Conservation (phyloP, 352 stramenopile genomes). For the Halophytophthora batemanensis region DNA sequence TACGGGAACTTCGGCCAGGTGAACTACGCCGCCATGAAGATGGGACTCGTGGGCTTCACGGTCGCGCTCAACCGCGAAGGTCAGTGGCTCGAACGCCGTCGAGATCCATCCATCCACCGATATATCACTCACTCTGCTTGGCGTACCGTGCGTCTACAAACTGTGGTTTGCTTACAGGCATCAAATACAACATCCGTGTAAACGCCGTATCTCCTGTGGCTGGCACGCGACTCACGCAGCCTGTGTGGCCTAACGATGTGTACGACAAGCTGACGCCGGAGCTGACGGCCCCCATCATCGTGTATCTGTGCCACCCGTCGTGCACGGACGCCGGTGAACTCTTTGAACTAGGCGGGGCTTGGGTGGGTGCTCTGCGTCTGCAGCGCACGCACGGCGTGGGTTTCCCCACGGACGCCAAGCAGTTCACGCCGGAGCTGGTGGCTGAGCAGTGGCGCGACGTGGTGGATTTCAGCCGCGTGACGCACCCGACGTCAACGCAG, state of each 20-base stretch:
- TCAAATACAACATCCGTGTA: constrained; percentile 77
- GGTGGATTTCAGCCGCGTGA: constrained; percentile 61
- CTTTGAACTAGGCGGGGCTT: constrained; percentile 64
- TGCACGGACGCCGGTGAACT: constrained; percentile 52
- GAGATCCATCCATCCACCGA: no score
- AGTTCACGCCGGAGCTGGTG: constrained; percentile 64
- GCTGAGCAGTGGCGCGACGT: constrained; percentile 68
- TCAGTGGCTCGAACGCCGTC: no score
- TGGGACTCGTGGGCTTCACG: constrained; percentile 67
- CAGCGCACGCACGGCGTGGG: constrained; percentile 69
- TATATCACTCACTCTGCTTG: no score
- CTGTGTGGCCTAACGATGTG: constrained; percentile 62
- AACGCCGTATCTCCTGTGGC: constrained; percentile 71
- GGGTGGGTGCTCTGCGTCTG: constrained; percentile 60
- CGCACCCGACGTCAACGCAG: constrained; percentile 63
- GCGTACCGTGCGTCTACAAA: no score
- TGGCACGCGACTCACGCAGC: constrained; percentile 59
- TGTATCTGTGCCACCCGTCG: constrained; percentile 57
- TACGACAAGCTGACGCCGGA: constrained; percentile 55
- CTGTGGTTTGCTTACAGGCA: no score
- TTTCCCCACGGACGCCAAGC: constrained; percentile 51
- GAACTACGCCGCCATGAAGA: constrained; percentile 81
- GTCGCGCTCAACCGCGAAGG: constrained; percentile 68
- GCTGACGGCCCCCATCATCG: constrained; percentile 59
- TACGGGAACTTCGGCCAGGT: constrained; percentile 80